phyloP scores from a whole-genome alignment of 495 filamentous ascomycete species.

The Parathielavia appendiculata region DNA sequence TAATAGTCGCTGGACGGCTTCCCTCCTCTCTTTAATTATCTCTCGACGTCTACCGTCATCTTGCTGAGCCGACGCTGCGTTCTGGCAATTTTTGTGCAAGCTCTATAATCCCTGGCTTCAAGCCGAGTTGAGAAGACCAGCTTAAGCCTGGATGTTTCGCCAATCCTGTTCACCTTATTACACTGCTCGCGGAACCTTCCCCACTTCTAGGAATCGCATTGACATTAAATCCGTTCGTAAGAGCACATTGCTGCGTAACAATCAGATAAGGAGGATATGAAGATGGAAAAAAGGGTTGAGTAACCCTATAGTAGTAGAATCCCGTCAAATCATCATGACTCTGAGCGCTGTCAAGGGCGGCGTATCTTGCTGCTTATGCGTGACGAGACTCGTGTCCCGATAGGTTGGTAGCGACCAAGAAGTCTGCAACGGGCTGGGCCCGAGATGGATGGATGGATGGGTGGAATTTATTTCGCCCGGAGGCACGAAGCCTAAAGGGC shows the following conservation, averaged over 20 bases:
- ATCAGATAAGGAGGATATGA: neutral
- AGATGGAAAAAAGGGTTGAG: no score
- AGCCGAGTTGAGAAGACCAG: neutral
- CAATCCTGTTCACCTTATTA: constrained; percentile 1
- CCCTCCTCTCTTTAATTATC: constrained; percentile 1
- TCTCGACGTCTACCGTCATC: constrained; percentile 7
- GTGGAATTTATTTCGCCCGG: no score
- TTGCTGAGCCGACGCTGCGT: neutral
- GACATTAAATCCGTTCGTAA: neutral
- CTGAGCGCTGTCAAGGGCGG: no score
- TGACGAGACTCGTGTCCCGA: no score
- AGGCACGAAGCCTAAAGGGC: no score
- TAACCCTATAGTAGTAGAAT: no score
- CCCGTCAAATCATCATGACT: no score
- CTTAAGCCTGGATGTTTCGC: constrained; percentile 2
- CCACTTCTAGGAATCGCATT: constrained; percentile 4
- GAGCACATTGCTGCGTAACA: constrained; percentile 3
- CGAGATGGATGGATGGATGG: no score
- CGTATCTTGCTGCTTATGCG: no score
- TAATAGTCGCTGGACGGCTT: constrained; percentile 3
- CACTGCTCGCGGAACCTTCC: constrained; percentile 7
- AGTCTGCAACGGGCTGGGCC: no score
- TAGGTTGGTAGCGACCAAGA: no score
- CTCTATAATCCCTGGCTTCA: neutral
- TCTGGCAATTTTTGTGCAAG: neutral